These are phyloP conservation scores for Aspergillus texensis DNA, from an alignment of 2,329 filamentous ascomycete species.

Conservation along the genomic window DNA sequence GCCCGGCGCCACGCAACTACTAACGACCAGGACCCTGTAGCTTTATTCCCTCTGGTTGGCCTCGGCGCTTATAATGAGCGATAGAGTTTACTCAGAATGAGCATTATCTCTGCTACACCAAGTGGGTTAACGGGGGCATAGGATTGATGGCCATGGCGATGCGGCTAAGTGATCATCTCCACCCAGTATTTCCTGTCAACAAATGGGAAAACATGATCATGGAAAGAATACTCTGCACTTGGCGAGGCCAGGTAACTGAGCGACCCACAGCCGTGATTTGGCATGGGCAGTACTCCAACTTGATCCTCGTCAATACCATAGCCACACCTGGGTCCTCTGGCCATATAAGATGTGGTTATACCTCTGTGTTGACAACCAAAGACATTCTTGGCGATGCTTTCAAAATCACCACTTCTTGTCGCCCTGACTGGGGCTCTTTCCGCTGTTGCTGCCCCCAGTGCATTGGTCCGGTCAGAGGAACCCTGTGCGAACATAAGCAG, in stretches of 20 bases:
- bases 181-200: background rate
- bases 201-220: background rate
- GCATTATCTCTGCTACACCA: background rate
- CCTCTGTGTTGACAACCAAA: background rate
- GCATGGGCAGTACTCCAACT: background rate
- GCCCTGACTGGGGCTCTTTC: background rate
- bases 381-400: background rate
- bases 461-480: background rate
- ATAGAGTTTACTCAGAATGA: too few species aligned
- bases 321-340: background rate
- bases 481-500: background rate
- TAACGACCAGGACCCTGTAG: background rate
- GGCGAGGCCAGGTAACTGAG: background rate
- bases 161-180: background rate
- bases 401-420: background rate
- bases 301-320: background rate
- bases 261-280: background rate
- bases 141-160: background rate
- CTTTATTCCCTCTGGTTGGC: background rate
- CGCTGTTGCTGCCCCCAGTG: background rate
- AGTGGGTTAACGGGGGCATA: background rate
- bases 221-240: background rate
- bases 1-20: background rate
- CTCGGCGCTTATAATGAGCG: too few species aligned
- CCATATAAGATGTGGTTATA: background rate